A percentile compares a stretch with the other conserved stretches of the same genome.
phyloP scores from a whole-genome alignment of 495 filamentous ascomycete genomes.

The Aspergillus haitiensis region DNA sequence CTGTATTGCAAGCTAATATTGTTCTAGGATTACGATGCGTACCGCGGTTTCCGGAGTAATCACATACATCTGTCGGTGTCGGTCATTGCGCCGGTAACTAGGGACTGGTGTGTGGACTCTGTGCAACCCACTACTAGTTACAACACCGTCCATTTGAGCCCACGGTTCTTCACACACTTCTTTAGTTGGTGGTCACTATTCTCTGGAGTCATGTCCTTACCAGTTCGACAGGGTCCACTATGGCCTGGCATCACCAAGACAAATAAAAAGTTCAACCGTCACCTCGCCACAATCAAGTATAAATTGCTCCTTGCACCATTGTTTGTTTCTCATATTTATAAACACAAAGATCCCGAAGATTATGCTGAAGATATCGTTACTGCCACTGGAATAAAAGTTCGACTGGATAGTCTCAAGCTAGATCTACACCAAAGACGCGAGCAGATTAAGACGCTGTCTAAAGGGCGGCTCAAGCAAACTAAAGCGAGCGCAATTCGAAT shows the following conservation, averaged over 20 bases:
- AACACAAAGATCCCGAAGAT: conserved; percentile 94
- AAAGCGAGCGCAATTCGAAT: conserved; percentile 93
- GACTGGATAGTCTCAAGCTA: conserved; percentile 92
- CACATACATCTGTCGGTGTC: conserved; percentile 94
- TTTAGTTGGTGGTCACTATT: conserved; percentile 98
- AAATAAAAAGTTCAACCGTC: conserved; percentile 96
- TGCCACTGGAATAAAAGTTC: conserved; percentile 90
- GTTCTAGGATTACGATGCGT: conserved; percentile 76
- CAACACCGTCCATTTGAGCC: conserved; percentile 89
- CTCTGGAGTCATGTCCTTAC: conserved; percentile 90
- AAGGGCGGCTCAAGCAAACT: conserved; percentile 66
- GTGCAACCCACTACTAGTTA: conserved; percentile 78
- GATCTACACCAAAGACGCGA: conserved; percentile 95
- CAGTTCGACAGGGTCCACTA: conserved; percentile 84
- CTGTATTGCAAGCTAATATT: not conserved
- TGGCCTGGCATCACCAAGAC: conserved; percentile 93
- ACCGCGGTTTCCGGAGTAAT: conserved; percentile 88
- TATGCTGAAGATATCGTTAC: conserved; percentile 76
- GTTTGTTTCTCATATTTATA: conserved; percentile 95
- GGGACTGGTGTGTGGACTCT: conserved; percentile 71
- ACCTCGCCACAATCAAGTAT: conserved; percentile 97
- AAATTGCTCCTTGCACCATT: conserved; percentile 88
- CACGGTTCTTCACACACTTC: conserved; percentile 97
- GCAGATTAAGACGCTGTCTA: conserved; percentile 77
- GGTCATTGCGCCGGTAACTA: conserved; percentile 75